Conservation (phyloP, 1,284 basidiomycete species). For the Trichosporon asahii region DNA sequence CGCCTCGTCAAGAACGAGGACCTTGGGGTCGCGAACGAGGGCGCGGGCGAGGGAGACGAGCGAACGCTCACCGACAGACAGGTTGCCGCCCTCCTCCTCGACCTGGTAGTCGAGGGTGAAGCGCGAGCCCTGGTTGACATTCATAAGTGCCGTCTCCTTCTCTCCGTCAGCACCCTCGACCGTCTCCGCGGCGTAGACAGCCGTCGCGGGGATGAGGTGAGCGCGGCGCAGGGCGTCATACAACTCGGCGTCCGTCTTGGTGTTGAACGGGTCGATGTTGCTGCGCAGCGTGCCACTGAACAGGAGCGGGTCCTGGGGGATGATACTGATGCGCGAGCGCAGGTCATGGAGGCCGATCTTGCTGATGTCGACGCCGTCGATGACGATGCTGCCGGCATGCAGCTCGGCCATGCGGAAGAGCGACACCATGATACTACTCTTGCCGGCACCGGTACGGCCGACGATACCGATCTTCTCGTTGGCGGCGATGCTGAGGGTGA, state of each 20-base stretch:
- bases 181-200: conserved; percentile 17
- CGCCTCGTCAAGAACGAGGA: conserved; percentile 63
- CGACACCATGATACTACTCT: conserved; percentile 59
- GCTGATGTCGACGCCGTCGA: conserved; percentile 54
- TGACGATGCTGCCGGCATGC: conserved; percentile 49
- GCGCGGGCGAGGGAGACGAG: conserved; percentile 69
- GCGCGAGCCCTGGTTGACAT: conserved; percentile 48
- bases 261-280: conserved; percentile 69
- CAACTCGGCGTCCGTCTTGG: conserved; percentile 68
- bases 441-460: conserved; percentile 58
- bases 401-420: conserved; percentile 55
- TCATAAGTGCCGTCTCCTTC: conserved; percentile 22
- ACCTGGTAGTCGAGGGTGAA: conserved; percentile 77
- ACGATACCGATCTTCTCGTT: conserved; percentile 59
- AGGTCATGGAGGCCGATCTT: conserved; percentile 57
- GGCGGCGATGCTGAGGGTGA: conserved; percentile 55
- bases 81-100: conserved; percentile 79
- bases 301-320: conserved; percentile 75
- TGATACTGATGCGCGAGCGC: conserved; percentile 59
- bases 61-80: conserved; percentile 65
- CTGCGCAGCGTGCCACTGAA: conserved; percentile 60
- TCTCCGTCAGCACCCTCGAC: conserved; percentile 10
- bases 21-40: conserved; percentile 56
- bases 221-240: conserved; percentile 80
- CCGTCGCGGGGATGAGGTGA: conserved; percentile 59